Percentiles rank a stretch among this genome's conserved stretches.
Conservation (phyloP, 306 rosid species). For the Senna siamea region DNA sequence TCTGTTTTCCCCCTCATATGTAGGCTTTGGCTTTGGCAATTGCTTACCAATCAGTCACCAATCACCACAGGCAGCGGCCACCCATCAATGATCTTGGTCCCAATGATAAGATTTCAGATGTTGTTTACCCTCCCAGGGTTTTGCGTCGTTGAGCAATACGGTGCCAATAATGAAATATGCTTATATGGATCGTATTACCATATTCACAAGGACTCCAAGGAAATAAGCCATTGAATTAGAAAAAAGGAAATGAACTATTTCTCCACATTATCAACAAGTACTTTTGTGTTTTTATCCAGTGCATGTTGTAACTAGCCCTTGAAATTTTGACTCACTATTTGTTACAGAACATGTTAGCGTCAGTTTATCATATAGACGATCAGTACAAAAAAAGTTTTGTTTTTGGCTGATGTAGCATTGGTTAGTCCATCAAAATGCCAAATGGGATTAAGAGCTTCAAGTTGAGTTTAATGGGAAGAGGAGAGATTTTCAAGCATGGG, state of each 20-base stretch:
- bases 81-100: constrained; percentile 69
- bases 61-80: constrained; percentile 70
- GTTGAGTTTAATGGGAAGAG: neutral
- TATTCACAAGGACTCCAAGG: no score
- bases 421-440: no score
- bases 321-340: no score
- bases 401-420: no score
- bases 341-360: no score
- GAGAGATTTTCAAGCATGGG: neutral
- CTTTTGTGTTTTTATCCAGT: neutral
- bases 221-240: no score
- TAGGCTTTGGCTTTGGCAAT: constrained; percentile 68
- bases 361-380: no score
- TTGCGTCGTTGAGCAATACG: constrained; percentile 34
- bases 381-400: no score
- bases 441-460: no score
- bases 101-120: constrained; percentile 44
- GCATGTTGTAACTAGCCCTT: no score
- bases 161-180: neutral
- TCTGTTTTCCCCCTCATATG: neutral
- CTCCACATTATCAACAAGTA: neutral
- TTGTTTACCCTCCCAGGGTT: constrained; percentile 3
- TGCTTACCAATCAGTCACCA: constrained; percentile 72
- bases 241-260: neutral
- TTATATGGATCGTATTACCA: no score